Evolutionary conservation across 73 alveolate genomes (phyloP).

Genomic region (Durusdinium trenchii): DNA sequence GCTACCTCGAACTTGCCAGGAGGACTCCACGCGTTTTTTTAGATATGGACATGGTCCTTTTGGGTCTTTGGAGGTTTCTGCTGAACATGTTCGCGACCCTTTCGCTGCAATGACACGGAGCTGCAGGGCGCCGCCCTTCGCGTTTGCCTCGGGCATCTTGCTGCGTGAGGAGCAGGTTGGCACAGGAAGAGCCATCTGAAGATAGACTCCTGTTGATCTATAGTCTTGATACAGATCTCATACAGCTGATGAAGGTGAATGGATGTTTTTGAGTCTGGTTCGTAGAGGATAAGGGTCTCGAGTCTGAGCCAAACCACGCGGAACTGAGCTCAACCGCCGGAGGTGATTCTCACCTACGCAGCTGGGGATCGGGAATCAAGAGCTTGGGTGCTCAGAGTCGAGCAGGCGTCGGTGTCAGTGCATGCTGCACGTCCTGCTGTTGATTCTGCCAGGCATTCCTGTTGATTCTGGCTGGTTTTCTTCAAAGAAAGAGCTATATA

Average conservation of each 20-base stretch:
- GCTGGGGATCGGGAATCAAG: conserved; percentile 73
- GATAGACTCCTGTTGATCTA: not conserved
- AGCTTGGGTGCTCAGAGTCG: not conserved
- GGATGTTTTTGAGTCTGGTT: not conserved
- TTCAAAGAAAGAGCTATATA: too few species aligned
- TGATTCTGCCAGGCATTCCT: too few species aligned
- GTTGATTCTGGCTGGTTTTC: too few species aligned
- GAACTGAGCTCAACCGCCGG: not conserved
- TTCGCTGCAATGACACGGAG: too few species aligned
- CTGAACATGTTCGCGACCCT: too few species aligned
- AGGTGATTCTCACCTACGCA: conserved; percentile 29
- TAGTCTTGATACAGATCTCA: too few species aligned
- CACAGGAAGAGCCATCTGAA: not conserved
- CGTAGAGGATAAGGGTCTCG: not conserved
- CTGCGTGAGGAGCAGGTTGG: not conserved
- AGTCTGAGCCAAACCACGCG: not conserved
- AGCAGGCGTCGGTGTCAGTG: too few species aligned
- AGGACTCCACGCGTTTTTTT: not conserved
- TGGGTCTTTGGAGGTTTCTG: too few species aligned
- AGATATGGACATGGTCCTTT: too few species aligned
- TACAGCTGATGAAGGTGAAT: not conserved
- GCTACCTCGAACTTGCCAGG: not conserved
- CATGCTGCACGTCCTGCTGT: too few species aligned
- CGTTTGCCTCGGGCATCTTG: conserved; percentile 31
- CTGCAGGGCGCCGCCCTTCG: not conserved